A percentile compares a stretch with the other conserved stretches of the same genome.
Conservation (phyloP, 371 early-diverging fungal genomes). For the Mucor saturninus region DNA sequence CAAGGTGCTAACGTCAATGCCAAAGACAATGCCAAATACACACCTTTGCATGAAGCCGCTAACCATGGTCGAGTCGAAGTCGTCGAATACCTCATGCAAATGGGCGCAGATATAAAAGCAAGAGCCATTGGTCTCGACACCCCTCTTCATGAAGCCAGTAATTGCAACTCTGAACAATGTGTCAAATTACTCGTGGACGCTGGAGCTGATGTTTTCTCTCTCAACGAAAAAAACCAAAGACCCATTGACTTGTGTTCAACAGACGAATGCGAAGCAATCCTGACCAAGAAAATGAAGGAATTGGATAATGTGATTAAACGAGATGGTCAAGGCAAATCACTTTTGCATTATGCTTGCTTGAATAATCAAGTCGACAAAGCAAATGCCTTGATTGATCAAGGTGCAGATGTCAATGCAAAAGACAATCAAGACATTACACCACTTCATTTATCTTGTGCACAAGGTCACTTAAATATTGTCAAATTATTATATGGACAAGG, state of each 20-base stretch:
- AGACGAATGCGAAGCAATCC: constrained; percentile 31
- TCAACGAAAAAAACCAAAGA: constrained; percentile 60
- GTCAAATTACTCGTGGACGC: constrained; percentile 62
- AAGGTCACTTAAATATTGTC: constrained; percentile 68
- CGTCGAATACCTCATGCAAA: constrained; percentile 56
- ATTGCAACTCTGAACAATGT: constrained; percentile 66
- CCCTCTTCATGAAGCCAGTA: constrained; percentile 82
- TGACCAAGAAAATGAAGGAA: constrained; percentile 36
- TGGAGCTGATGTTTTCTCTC: constrained; percentile 66
- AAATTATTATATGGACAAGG: constrained; percentile 71
- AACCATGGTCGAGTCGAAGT: constrained; percentile 66
- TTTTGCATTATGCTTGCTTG: constrained; percentile 39
- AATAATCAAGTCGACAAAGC: constrained; percentile 16
- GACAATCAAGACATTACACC: constrained; percentile 79
- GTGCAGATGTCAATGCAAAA: constrained; percentile 76
- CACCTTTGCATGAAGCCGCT: constrained; percentile 73
- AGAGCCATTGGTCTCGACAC: constrained; percentile 70
- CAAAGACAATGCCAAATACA: constrained; percentile 71
- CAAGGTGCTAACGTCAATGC: constrained; percentile 61
- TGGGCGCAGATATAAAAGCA: constrained; percentile 65
- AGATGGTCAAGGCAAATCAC: constrained; percentile 37
- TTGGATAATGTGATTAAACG: constrained; percentile 38
- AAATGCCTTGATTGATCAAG: constrained; percentile 48
- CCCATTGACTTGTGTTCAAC: constrained; percentile 62
- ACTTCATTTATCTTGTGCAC: constrained; percentile 77